A percentile compares a stretch with the other conserved stretches of the same genome.
Evolutionary conservation across 2,329 filamentous ascomycete genomes (phyloP).

Genomic region (Aurifilum marmelostoma): DNA sequence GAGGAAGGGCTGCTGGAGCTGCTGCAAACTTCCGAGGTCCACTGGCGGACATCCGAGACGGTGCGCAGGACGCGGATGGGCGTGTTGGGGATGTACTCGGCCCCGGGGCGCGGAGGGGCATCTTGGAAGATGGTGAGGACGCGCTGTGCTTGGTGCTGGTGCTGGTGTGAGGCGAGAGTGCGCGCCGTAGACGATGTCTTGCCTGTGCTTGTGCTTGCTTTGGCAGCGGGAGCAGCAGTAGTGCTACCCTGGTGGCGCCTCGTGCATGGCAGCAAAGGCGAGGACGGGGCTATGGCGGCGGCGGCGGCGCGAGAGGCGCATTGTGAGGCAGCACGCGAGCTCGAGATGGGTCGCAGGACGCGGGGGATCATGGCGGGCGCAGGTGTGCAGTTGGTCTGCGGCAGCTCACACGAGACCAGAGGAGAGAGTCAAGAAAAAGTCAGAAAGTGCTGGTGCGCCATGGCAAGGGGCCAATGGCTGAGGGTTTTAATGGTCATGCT

Average conservation of each 20-base stretch:
- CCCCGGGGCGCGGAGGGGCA: constrained; percentile 30
- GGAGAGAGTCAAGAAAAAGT: constrained; percentile 21
- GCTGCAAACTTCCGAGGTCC: constrained; percentile 69
- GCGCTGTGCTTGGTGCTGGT: constrained; percentile 8
- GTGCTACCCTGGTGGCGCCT: not conserved
- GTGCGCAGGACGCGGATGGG: constrained; percentile 75
- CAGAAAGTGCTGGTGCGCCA: constrained; percentile 17
- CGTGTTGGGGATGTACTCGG: constrained; percentile 57
- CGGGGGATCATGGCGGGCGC: constrained; percentile 22
- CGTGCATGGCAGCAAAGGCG: not conserved
- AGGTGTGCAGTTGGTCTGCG: not conserved
- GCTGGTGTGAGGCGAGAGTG: not conserved
- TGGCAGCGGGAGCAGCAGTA: not conserved
- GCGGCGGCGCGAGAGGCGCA: not conserved
- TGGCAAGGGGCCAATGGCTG: constrained; percentile 23
- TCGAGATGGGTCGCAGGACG: constrained; percentile 18
- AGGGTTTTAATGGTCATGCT: constrained; percentile 17
- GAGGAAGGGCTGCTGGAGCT: constrained; percentile 43
- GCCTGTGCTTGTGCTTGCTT: not conserved
- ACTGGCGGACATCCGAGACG: constrained; percentile 69
- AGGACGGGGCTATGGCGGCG: not conserved
- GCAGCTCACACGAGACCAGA: not conserved
- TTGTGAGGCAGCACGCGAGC: constrained; percentile 22
- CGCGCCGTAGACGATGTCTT: not conserved
- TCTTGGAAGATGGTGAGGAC: constrained; percentile 16